phyloP scores from a whole-genome alignment of 805 yeast genomes.

The Citeromyces nyonsensis region DNA sequence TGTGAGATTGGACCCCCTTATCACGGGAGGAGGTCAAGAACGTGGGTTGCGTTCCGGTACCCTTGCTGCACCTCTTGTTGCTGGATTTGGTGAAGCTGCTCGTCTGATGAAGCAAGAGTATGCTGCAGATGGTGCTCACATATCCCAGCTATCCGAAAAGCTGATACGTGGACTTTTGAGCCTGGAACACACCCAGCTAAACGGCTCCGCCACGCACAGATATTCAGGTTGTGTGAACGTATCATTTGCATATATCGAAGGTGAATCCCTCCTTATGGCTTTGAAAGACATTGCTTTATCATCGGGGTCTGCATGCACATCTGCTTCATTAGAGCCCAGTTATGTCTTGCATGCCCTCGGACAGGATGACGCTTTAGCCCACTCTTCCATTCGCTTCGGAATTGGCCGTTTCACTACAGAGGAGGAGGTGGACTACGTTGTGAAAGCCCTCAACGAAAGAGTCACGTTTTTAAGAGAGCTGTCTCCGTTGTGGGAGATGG shows the following conservation, averaged over 20 bases:
- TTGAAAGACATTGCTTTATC: conserved; percentile 91
- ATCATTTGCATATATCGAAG: conserved; percentile 95
- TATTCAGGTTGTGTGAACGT: conserved; percentile 94
- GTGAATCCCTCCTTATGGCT: conserved; percentile 95
- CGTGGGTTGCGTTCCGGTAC: conserved; percentile 97
- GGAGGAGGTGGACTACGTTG: conserved; percentile 87
- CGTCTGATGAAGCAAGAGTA: conserved; percentile 63
- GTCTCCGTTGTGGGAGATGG: conserved; percentile 98
- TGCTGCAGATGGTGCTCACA: conserved; percentile 59
- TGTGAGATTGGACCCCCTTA: conserved; percentile 88
- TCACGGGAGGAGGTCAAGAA: conserved; percentile 98
- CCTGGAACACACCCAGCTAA: conserved; percentile 79
- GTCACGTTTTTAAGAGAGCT: conserved; percentile 84
- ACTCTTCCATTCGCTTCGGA: conserved; percentile 95
- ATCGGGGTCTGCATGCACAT: conserved; percentile 97
- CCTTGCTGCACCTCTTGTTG: conserved; percentile 87
- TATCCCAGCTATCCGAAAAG: conserved; percentile 55
- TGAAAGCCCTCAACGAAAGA: conserved; percentile 76
- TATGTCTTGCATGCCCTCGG: conserved; percentile 94
- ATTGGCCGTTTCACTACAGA: conserved; percentile 96
- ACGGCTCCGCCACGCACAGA: conserved; percentile 64
- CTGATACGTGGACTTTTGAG: conserved; percentile 58
- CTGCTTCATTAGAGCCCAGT: conserved; percentile 95
- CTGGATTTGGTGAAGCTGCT: conserved; percentile 97
- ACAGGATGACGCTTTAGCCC: conserved; percentile 96